Conservation (phyloP, 1,284 basidiomycete species). For the Boletus hoseneyae region DNA sequence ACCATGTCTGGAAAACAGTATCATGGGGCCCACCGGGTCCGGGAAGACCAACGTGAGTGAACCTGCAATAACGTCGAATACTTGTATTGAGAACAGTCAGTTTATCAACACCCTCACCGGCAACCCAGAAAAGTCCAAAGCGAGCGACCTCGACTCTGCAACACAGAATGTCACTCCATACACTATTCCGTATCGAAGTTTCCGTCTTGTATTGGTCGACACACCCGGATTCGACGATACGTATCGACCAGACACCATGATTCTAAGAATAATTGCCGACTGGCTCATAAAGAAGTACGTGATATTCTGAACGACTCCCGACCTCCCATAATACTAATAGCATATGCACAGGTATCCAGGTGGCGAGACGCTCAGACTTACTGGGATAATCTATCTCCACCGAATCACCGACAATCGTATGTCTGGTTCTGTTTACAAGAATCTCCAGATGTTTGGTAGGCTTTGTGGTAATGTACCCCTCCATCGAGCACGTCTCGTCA, state of each 20-base stretch:
- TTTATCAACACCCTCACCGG: conserved; percentile 19
- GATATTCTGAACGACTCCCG: neutral
- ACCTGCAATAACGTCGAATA: neutral
- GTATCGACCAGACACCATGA: conserved; percentile 23
- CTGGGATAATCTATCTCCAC: conserved; percentile 48
- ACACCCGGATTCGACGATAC: conserved; percentile 30
- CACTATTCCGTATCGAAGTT: neutral
- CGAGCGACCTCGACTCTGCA: conserved; percentile 8
- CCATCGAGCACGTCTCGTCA: conserved; percentile 38
- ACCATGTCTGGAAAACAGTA: neutral
- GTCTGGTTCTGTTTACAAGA: conserved; percentile 42
- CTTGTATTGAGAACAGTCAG: conserved; percentile 3
- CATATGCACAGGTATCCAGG: conserved; percentile 12
- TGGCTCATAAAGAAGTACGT: conserved; percentile 24
- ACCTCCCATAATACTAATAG: neutral
- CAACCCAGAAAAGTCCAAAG: neutral
- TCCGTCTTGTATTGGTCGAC: conserved; percentile 24
- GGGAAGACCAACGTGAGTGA: conserved; percentile 24
- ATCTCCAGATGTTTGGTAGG: conserved; percentile 43
- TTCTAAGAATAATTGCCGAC: conserved; percentile 24
- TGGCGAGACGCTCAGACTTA: conserved; percentile 18
- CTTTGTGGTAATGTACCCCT: conserved; percentile 16
- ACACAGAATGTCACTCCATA: conserved; percentile 14
- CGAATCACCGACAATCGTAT: conserved; percentile 47
- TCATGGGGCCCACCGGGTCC: conserved; percentile 24